Percentiles rank a stretch among this genome's conserved stretches.
Evolutionary conservation across 2,329 filamentous ascomycete species (phyloP).

Genomic region (Sporothrix inflata): DNA sequence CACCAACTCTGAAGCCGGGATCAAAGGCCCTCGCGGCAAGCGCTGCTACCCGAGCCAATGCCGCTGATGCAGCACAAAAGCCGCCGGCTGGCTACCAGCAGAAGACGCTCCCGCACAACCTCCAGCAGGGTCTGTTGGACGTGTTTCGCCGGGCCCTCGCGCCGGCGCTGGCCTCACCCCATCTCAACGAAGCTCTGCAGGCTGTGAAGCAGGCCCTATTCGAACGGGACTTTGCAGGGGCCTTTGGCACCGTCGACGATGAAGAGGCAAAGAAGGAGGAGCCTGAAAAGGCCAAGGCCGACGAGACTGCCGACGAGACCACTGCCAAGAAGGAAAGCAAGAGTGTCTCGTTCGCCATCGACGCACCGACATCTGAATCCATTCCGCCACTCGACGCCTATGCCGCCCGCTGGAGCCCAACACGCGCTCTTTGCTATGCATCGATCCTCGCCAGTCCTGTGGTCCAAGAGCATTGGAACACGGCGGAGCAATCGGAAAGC

Average conservation of each 20-base stretch:
- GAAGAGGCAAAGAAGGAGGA: not conserved
- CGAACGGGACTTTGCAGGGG: conserved; percentile 78
- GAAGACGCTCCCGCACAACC: conserved; percentile 15
- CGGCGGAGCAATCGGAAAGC: not conserved
- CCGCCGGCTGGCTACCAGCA: conserved; percentile 17
- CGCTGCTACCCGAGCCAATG: not conserved
- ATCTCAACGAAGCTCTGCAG: conserved; percentile 66
- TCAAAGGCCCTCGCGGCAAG: not conserved
- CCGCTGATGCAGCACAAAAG: not conserved
- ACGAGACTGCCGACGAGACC: not conserved
- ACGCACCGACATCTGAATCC: not conserved
- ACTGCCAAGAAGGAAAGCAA: not conserved
- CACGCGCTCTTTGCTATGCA: conserved; percentile 80
- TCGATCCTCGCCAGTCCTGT: conserved; percentile 48
- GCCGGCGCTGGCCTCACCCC: conserved; percentile 50
- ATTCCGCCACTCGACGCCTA: conserved; percentile 70
- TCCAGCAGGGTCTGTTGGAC: conserved; percentile 57
- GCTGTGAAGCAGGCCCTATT: conserved; percentile 85
- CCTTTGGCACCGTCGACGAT: conserved; percentile 60
- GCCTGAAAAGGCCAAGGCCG: not conserved
- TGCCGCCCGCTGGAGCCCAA: conserved; percentile 87
- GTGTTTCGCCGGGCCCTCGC: conserved; percentile 71
- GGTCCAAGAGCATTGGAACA: conserved; percentile 28
- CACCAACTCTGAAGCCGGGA: not conserved
- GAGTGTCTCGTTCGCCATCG: not conserved